Evolutionary conservation across 176 grass and related monocot species (phyloP), one percentile per base, ranked within the genome.

Genomic region (Ampelocalamus luodianensis): DNA sequence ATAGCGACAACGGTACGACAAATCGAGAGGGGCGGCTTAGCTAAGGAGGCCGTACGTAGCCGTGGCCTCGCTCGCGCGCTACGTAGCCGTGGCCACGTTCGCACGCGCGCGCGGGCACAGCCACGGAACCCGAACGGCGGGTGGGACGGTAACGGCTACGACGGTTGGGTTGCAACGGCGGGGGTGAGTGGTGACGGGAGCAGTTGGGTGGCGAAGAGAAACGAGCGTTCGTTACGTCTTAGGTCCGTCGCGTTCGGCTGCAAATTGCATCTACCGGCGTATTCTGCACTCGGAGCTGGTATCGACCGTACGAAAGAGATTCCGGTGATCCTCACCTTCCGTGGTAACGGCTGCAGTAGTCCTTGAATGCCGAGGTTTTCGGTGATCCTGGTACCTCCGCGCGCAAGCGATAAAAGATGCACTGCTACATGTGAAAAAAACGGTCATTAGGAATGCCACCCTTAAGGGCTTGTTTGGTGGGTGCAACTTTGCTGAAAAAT

Each of bases 1-100:
- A 87, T 76, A 37, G 78, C 78, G 78, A 76, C 78, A 20, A 49
- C 37, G 78, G 61, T 81, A 87, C 85, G 70, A 48, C 78, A 65
- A 29, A 54, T n/a, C 72, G n/a, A 39, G 71, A 11, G 60, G 60
- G 4, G 54, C 26, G 69, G 18, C 69, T 6, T 10, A 22, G 17
- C 65, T 3, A 23, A 22, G 55, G 55, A 34, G 32, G 32, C 32
- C 32, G 32, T 34, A 34, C 32, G 32, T 58, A 17, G 65, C 15
- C 26, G 12, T 23, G 34, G 65, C 29, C 1, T 38, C 68, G 16
- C 32, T 1, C 69, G 43, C 5, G 13, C 9, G 70, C 29, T 34
- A 34, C 32, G 32, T 58, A 17, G 65, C 15, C 26, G 12, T 23
- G 34, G 65, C 29, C 1, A 5, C 29, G 34, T 71, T 38, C 68